Percentiles rank a stretch among this genome's conserved stretches.
phyloP scores from a whole-genome alignment of 805 yeast genomes.

The Lipomyces chichibuensis region DNA sequence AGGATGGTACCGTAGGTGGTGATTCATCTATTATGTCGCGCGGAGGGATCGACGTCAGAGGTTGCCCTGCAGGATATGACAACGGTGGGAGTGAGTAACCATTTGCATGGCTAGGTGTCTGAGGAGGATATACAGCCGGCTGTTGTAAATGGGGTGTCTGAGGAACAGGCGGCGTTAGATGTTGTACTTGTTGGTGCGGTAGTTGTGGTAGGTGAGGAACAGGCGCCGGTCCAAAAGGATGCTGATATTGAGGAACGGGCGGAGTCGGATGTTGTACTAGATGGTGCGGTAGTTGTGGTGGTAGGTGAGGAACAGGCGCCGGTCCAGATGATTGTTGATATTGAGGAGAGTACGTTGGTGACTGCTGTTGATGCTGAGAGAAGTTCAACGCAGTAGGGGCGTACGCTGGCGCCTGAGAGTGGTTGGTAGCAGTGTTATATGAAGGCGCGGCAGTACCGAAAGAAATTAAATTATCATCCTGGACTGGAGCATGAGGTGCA shows the following conservation, averaged over 20 bases:
- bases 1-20: constrained; percentile 4
- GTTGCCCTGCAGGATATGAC: background rate
- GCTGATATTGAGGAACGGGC: constrained; percentile 6
- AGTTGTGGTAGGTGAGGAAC: background rate
- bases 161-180: constrained; percentile 1
- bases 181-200: background rate
- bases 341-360: constrained; percentile 2
- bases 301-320: background rate
- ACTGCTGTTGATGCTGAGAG: constrained; percentile 6
- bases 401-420: background rate
- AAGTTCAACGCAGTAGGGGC: constrained; percentile 5
- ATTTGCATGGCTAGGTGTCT: constrained; percentile 12
- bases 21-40: constrained; percentile 24
- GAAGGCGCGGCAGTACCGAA: background rate
- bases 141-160: constrained; percentile 10
- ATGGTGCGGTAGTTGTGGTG: constrained; percentile 4
- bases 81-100: constrained; percentile 5
- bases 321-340: background rate
- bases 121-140: constrained; percentile 10
- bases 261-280: background rate
- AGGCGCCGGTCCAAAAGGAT: background rate
- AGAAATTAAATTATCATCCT: background rate
- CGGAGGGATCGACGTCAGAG: background rate
- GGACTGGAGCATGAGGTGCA: constrained; percentile 6
- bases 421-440: background rate